Evolutionary conservation across 2,329 filamentous ascomycete genomes (phyloP), one percentile per base, ranked within the genome.

Genomic region (Fusarium denticulatum): DNA sequence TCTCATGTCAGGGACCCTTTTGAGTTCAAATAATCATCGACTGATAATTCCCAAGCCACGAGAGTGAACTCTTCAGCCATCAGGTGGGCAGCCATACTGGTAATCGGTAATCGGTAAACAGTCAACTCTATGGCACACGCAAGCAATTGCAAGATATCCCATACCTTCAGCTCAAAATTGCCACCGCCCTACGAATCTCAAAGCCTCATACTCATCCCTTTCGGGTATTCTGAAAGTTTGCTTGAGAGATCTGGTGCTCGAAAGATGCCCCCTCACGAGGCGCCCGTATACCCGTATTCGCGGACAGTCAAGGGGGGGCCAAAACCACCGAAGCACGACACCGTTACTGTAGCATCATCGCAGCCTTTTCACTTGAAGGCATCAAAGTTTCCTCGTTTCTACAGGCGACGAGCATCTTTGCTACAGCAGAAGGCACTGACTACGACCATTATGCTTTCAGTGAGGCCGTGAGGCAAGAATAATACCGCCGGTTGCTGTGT

Each of bases 201-300:
- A 43, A 40, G 26, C 26, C 22, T 28, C 28, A 30, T 36, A 36
- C 28, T 58, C 45, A 45, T 32, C 28, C 58, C n/a, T 55, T 49
- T 22, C 52, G 13, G 26, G 37, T 45, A 47, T 34, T 55, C 26
- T 20, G 36, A 8, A 16, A n/a, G 30, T n/a, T 16, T 28, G 40
- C 30, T 26, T 58, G 22, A n/a, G 34, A 36, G n/a, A 36, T 36
- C 24, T 58, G 39, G 26, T 34, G 1, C 28, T 50, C 32, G 24
- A 68, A 26, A 32, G 28, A 34, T 60, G 22, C 66, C 70, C 70
- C 70, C 60, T 63, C 70, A 60, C 47, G 39, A 60, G 67, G 56
- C 59, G 42, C 34, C 42, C n/a, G 36, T 34, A 20, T 50, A n/a
- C 15, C 30, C 24, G 30, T 15, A 32, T 28, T 13, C 18, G 43